A percentile compares a stretch with the other conserved stretches of the same genome.
phyloP scores from a whole-genome alignment of 1,284 basidiomycete species.

The Ceratobasidium sp. region DNA sequence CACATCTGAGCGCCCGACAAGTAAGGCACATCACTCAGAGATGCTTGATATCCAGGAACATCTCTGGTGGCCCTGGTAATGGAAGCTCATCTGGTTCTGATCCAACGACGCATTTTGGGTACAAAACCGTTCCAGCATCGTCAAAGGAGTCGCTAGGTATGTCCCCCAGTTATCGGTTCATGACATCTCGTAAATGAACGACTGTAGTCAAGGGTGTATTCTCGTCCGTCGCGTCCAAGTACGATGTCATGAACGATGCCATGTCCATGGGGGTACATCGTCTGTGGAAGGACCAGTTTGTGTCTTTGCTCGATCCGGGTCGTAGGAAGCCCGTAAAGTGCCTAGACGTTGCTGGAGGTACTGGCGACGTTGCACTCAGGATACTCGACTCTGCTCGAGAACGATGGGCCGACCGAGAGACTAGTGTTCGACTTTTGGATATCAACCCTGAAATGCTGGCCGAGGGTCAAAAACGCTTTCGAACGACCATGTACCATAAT shows the following conservation, averaged over 20 bases:
- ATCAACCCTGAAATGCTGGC: conserved; percentile 97
- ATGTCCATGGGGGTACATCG: conserved; percentile 97
- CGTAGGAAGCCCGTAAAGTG: conserved; percentile 73
- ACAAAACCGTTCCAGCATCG: conserved; percentile 75
- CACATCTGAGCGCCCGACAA: conserved; percentile 4
- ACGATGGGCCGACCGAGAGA: conserved; percentile 88
- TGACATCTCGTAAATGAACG: not conserved
- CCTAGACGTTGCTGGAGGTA: conserved; percentile 98
- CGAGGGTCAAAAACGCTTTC: conserved; percentile 91
- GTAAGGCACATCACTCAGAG: not conserved
- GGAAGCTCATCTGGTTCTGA: not conserved
- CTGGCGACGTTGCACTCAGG: conserved; percentile 96
- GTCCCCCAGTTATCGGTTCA: not conserved
- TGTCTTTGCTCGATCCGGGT: conserved; percentile 84
- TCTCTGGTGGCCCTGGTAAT: not conserved
- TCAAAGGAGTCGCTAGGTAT: conserved; percentile 25
- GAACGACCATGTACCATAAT: conserved; percentile 96
- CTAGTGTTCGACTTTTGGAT: conserved; percentile 91
- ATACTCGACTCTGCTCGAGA: conserved; percentile 94
- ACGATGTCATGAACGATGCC: conserved; percentile 99
- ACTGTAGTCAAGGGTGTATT: conserved; percentile 87
- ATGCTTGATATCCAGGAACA: not conserved
- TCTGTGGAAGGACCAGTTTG: conserved; percentile 97
- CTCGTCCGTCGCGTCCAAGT: conserved; percentile 94
- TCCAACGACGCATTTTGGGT: conserved; percentile 89